Evolutionary conservation across 306 rosid genomes (phyloP).

Genomic region (Oemleria cerasiformis): DNA sequence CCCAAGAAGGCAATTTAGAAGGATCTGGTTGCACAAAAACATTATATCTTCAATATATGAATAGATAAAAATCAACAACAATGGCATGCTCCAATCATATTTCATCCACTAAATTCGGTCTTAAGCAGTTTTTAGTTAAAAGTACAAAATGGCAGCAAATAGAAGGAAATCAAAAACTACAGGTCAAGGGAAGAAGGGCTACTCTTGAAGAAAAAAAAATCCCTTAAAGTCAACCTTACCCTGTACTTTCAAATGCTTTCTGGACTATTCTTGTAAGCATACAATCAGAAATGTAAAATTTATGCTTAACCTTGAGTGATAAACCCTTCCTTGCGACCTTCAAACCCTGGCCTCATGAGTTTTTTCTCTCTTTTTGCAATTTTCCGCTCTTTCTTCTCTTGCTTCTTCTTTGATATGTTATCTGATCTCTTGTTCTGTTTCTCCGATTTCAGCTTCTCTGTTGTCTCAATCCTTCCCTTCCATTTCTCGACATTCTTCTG

Average conservation of each 20-base stretch:
- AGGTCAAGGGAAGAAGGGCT: neutral
- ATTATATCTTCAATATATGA: neutral
- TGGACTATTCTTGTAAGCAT: neutral
- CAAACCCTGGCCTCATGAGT: conserved; percentile 83
- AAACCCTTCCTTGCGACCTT: conserved; percentile 83
- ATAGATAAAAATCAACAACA: neutral
- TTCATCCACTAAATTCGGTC: neutral
- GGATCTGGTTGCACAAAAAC: neutral
- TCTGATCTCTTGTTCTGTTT: conserved; percentile 70
- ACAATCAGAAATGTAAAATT: conserved; percentile 4
- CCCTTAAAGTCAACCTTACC: neutral
- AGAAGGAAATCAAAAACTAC: neutral
- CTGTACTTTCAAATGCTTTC: neutral
- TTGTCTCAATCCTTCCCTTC: conserved; percentile 64
- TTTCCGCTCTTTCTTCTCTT: conserved; percentile 63
- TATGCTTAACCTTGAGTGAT: conserved; percentile 35
- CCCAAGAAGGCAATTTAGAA: neutral
- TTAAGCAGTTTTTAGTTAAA: neutral
- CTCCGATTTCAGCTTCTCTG: conserved; percentile 65
- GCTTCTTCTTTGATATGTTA: conserved; percentile 57
- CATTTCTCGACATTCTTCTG: conserved; percentile 70
- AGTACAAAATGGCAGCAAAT: neutral
- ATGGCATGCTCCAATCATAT: neutral
- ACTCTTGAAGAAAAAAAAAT: neutral
- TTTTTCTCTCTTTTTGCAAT: conserved; percentile 89